Evolutionary conservation across 139 green algal species (phyloP).

Genomic region (Nannochloris sp.): DNA sequence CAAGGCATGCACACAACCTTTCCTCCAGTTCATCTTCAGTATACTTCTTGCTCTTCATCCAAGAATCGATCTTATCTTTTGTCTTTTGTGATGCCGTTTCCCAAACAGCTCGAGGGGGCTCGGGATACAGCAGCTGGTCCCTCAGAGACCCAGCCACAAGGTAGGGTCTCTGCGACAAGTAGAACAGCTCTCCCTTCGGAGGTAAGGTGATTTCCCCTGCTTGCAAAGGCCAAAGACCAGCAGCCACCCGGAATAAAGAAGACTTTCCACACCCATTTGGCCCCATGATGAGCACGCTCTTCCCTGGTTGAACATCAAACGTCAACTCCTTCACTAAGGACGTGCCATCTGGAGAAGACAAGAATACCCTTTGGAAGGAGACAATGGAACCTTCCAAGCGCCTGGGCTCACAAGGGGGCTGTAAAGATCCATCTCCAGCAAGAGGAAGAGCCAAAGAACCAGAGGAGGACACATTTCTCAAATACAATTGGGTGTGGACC

Average conservation of each 20-base stretch:
- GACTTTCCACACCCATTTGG: slow-evolving; percentile 85
- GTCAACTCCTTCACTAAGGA: slow-evolving; percentile 73
- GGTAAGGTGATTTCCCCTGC: slow-evolving; percentile 40
- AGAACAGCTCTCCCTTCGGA: slow-evolving; percentile 62
- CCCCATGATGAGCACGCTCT: slow-evolving; percentile 76
- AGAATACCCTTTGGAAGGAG: slow-evolving; percentile 58
- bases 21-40: slow-evolving; percentile 35
- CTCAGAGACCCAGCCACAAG: slow-evolving; percentile 60
- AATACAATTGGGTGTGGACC: slow-evolving; percentile 55
- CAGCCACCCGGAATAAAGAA: slow-evolving; percentile 66
- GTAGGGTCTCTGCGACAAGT: slow-evolving; percentile 81
- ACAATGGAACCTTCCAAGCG: slow-evolving; percentile 32
- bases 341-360: slow-evolving; percentile 74
- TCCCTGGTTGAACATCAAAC: slow-evolving; percentile 58
- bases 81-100: slow-evolving; percentile 15
- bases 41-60: slow-evolving; percentile 11
- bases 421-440: slow-evolving; percentile 8
- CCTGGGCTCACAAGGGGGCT: slow-evolving; percentile 21
- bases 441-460: slow-evolving; percentile 15
- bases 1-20: slow-evolving; percentile 49
- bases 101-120: slow-evolving; percentile 56
- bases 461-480: slow-evolving; percentile 54
- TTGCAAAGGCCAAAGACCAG: slow-evolving; percentile 81
- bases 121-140: slow-evolving; percentile 82
- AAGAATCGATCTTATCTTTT: slow-evolving; percentile 13